Evolutionary conservation across 176 grass and related monocot genomes (phyloP).

Genomic region (Avena sativa): DNA sequence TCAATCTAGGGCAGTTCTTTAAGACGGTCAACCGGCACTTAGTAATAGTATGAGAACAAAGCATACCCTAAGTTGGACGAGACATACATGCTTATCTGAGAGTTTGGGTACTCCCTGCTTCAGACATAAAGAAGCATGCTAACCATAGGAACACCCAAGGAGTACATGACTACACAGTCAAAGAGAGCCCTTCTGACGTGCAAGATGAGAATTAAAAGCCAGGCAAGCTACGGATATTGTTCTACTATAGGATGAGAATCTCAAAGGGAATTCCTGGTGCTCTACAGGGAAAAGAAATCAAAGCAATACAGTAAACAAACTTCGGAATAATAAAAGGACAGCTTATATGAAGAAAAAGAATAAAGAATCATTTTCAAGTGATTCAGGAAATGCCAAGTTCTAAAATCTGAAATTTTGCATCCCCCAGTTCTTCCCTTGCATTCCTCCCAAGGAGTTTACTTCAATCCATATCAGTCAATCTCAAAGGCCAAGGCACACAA

Average conservation of each 20-base stretch:
- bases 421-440: not conserved
- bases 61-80: slow-evolving; percentile 80
- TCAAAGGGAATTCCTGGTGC: slow-evolving; percentile 5
- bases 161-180: not conserved
- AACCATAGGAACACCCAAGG: slow-evolving; percentile 77
- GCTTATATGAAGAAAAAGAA: not conserved
- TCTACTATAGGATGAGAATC: not conserved
- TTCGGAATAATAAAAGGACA: not conserved
- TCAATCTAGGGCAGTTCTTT: not conserved
- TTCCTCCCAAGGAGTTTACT: slow-evolving; percentile 13
- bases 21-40: not conserved
- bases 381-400: slow-evolving; percentile 31
- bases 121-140: slow-evolving; percentile 93
- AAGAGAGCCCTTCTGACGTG: not conserved
- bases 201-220: not conserved
- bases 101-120: slow-evolving; percentile 91
- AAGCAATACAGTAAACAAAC: slow-evolving; percentile 22
- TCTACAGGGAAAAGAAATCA: not conserved
- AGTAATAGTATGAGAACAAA: slow-evolving; percentile 24
- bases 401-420: slow-evolving; percentile 7
- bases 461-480: slow-evolving; percentile 1
- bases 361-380: not conserved
- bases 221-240: not conserved
- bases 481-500: not conserved
- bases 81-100: slow-evolving; percentile 89